Base-by-base conservation (phyloP, 1,284 basidiomycete genomes). In the Coniophora puteana region DNA sequence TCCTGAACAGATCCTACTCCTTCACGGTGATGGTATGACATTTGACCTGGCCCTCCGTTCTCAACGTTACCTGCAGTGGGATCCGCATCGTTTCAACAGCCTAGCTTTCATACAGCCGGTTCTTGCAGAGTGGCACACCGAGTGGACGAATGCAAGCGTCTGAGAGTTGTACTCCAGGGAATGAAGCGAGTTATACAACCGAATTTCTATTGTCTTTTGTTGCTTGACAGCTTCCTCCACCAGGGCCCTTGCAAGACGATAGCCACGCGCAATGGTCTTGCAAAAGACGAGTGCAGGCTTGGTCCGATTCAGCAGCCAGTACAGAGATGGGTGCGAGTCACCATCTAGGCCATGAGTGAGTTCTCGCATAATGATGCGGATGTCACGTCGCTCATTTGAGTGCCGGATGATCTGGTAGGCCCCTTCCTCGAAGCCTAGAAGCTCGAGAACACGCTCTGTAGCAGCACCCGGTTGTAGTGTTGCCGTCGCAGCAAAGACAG, bases 21-120 rank as follows among this genome's bases (percentile, higher is more conserved):
- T 56, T 11, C 52, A 57, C 12, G 63, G 65, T 2, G 64, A 67
- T 48, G 62, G 63, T 0, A 46, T 66, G 16, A 63, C 61, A 4
- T 66, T 51, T 36, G 52, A 67, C 40, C 57, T 57, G 40, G 35
- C 61, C 12, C 18, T 60, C 3, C 47, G 56, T 10, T 39, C 66
- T 5, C 48, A 62, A 38, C 36, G 53, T 20, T 58, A 61, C 31
- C 49, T 66, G 8, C 59, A 59, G 31, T 55, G 59, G 26, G 55
- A 65, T 29, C 36, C 46, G 0, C 51, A 57, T 18, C 41, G 41
- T 0, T 51, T 61, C 33, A 35, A 56, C n/a, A 51, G 47, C 36
- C 47, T 56, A 8, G 42, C 57, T 11, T 11, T 56, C 5, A 24
- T 54, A 0, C 36, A 53, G 30, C 51, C 57, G 17, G 17, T 50